These are phyloP conservation scores for Exserohilum turcica DNA, from an alignment of 2,329 filamentous ascomycete genomes.

Conservation along the genomic window DNA sequence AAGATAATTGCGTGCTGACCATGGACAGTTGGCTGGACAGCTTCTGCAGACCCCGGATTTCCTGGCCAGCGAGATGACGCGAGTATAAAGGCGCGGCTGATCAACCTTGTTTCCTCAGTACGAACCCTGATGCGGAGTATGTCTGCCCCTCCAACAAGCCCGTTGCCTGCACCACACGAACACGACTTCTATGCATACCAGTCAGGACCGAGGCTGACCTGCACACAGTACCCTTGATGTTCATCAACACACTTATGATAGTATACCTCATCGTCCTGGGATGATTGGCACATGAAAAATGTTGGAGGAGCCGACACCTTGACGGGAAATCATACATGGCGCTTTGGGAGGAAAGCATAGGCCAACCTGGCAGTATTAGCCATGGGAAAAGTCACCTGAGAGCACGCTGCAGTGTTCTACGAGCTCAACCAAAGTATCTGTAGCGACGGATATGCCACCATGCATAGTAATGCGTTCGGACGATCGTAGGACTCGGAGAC, in stretches of 20 bases:
- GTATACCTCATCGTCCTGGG: constrained; percentile 46
- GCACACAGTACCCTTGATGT: constrained; percentile 45
- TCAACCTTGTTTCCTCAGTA: constrained; percentile 88
- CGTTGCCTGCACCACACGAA: background rate
- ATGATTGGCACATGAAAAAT: constrained; percentile 26
- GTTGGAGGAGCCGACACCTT: constrained; percentile 7
- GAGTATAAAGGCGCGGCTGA: constrained; percentile 82
- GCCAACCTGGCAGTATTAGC: background rate
- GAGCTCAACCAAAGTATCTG: background rate
- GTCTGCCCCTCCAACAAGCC: constrained; percentile 43
- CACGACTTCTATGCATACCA: background rate
- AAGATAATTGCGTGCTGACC: constrained; percentile 7
- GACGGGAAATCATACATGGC: constrained; percentile 6
- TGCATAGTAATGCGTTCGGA: background rate
- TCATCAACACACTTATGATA: constrained; percentile 48
- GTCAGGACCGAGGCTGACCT: constrained; percentile 14
- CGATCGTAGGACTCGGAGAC: background rate
- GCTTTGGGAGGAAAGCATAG: background rate
- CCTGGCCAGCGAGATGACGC: constrained; percentile 71
- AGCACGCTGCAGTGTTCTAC: background rate
- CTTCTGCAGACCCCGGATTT: constrained; percentile 74
- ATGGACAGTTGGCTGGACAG: constrained; percentile 77
- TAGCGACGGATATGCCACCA: background rate
- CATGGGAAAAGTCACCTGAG: background rate
- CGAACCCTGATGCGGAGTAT: constrained; percentile 91